These are phyloP conservation scores for Trifolium pratense DNA, from an alignment of 306 rosid species.

Conservation along the genomic window DNA sequence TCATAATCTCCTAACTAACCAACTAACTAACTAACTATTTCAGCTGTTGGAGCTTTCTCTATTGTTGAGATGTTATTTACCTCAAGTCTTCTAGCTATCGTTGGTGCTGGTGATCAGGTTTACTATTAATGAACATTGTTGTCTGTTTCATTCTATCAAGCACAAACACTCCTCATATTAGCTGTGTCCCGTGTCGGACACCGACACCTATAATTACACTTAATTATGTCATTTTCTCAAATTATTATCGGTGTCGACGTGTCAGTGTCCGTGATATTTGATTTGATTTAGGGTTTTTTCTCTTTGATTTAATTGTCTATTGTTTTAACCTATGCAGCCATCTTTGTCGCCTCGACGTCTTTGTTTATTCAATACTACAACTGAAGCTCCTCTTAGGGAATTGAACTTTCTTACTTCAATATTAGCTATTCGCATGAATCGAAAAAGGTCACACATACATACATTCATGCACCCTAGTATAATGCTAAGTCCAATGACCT, in stretches of 20 bases:
- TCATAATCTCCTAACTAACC: not conserved
- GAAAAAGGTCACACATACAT: conserved; percentile 56
- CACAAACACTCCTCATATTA: too few relatives aligned
- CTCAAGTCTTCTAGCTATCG: conserved; percentile 93
- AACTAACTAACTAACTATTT: not conserved
- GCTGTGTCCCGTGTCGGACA: too few relatives aligned
- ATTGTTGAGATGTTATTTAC: conserved; percentile 90
- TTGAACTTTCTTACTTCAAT: conserved; percentile 90
- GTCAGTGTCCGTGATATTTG: too few relatives aligned
- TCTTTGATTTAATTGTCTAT: conserved; percentile 6
- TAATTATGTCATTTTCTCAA: too few relatives aligned
- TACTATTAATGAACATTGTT: too few relatives aligned
- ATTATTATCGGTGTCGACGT: too few relatives aligned
- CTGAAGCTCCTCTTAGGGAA: conserved; percentile 77
- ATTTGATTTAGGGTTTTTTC: not conserved
- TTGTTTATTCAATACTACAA: conserved; percentile 79
- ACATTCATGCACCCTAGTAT: not conserved
- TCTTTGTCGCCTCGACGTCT: conserved; percentile 95
- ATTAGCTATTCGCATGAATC: conserved; percentile 89
- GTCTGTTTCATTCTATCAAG: too few relatives aligned
- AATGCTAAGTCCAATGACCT: not conserved
- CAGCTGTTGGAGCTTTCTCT: conserved; percentile 76
- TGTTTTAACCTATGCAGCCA: conserved; percentile 61
- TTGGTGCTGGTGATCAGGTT: conserved; percentile 97
- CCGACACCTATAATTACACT: too few relatives aligned